Percentiles rank a stretch among this genome's conserved stretches.
These are phyloP conservation scores for Huntiella moniliformis DNA, from an alignment of 2,329 filamentous ascomycete species.

Conservation along the genomic window DNA sequence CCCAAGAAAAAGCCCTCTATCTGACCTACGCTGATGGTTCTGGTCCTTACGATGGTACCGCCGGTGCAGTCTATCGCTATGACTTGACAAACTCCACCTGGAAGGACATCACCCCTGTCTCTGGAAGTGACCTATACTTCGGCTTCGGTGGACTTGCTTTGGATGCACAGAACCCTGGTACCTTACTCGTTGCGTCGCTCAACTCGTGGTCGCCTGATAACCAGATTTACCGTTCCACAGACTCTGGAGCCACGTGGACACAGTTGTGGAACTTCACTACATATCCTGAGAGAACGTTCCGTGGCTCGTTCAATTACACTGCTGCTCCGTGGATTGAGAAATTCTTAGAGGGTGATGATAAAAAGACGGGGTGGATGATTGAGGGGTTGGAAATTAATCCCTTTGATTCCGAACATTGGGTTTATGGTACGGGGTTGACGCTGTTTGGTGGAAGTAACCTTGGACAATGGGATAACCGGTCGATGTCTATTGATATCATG, in stretches of 20 bases:
- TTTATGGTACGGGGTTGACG: slow-evolving; percentile 41
- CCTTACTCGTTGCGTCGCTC: slow-evolving; percentile 34
- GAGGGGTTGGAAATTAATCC: slow-evolving; percentile 39
- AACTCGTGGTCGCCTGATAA: slow-evolving; percentile 43
- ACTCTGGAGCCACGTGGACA: slow-evolving; percentile 36
- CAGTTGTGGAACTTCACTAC: slow-evolving; percentile 31
- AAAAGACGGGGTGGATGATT: slow-evolving; percentile 42
- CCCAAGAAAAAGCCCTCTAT: slow-evolving; percentile 33
- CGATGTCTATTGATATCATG: slow-evolving; percentile 29
- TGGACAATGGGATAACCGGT: slow-evolving; percentile 32
- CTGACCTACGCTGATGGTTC: slow-evolving; percentile 34
- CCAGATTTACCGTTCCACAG: slow-evolving; percentile 34
- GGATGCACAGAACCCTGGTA: slow-evolving; percentile 34
- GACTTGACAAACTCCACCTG: slow-evolving; percentile 29
- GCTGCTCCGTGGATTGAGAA: slow-evolving; percentile 35
- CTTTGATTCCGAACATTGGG: slow-evolving; percentile 38
- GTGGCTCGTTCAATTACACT: slow-evolving; percentile 27
- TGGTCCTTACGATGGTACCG: slow-evolving; percentile 37
- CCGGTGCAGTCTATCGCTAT: slow-evolving; percentile 35
- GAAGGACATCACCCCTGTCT: slow-evolving; percentile 37
- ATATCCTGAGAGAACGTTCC: slow-evolving; percentile 26
- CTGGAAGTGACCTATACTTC: slow-evolving; percentile 27
- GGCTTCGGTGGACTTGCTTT: slow-evolving; percentile 38
- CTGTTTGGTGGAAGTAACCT: slow-evolving; percentile 34
- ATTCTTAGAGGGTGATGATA: slow-evolving; percentile 28